Conservation (phyloP, 2,329 filamentous ascomycete species). For the Decorospora gaudefroyi region DNA sequence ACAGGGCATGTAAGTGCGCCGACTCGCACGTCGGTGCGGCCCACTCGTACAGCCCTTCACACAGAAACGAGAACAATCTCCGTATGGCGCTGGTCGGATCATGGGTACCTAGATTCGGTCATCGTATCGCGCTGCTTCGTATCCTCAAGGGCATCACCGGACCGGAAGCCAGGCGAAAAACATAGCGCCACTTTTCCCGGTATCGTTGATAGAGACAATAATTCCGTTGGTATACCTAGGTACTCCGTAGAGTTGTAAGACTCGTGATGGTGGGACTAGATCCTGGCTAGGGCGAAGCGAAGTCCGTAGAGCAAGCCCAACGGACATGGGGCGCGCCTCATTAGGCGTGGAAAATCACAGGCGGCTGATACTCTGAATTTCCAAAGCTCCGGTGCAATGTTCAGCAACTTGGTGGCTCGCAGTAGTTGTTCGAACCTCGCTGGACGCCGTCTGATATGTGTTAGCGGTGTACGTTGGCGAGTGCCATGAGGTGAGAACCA, state of each 20-base stretch:
- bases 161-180: background rate
- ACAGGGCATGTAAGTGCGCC: too few species aligned
- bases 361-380: background rate
- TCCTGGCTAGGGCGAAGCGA: background rate
- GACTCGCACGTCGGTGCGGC: too few species aligned
- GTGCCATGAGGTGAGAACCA: background rate
- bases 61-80: background rate
- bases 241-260: too few species aligned
- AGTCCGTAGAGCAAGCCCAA: constrained; percentile 2
- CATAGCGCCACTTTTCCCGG: background rate
- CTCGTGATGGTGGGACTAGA: background rate
- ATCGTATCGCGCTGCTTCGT: background rate
- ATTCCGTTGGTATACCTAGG: too few species aligned
- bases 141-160: background rate
- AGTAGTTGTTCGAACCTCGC: background rate
- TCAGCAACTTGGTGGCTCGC: background rate
- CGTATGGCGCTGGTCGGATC: background rate
- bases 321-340: background rate
- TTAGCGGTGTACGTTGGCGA: background rate
- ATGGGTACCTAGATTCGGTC: background rate
- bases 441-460: background rate
- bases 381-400: background rate
- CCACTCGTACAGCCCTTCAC: too few species aligned
- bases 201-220: background rate
- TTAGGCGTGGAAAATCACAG: background rate